Evolutionary conservation across 371 early-diverging fungal species (phyloP), one percentile per base, ranked within the genome.

Genomic region (Apophysomyces elegans): DNA sequence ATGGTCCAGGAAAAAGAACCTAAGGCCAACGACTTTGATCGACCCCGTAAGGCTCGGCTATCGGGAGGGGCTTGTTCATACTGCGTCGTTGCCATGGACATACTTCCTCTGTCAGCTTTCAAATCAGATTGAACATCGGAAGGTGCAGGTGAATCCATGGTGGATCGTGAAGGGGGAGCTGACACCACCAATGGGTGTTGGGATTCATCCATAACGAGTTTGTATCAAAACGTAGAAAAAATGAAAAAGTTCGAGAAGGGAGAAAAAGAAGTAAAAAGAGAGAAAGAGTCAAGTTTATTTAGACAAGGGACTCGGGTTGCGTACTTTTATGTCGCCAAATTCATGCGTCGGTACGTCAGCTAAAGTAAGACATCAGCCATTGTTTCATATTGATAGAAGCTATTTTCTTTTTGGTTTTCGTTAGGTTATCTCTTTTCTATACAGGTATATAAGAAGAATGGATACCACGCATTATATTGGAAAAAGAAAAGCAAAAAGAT

Each of bases 1-100:
- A 56, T 21, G 2, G 72, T 60, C 66, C 72, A 77, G 14, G 72
- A 77, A 56, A 68, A 69, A 35, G 68, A 62, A 9, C 72, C 74
- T 4, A 69, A 59, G 18, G 77, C 83, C 11, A 83, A 32, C 0
- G 84, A 84, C 59, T 84, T 84, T 8, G 81, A 80, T 57, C 84
- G 68, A 26, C 73, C 79, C 35, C 81, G 77, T 6, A 77, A 67
- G 13, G 63, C 60, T 44, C 50, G 61, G 43, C 66, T 68, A 14
- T 69, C 62, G 46, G 68, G 58, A 18, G 70, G 68, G 44, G 68
- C 68, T 37, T 73, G 73, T 41, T 72, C 73, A 39, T 36, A 69
- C n/a, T 47, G 65, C n/a, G 66, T 70, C 0, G 69, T 65, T 35
- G 72, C 71, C 13, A 65, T 21, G 1, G 74, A 63, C 60, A 71